phyloP scores from a whole-genome alignment of 2,329 filamentous ascomycete species.

The Calonectria henricotiae region DNA sequence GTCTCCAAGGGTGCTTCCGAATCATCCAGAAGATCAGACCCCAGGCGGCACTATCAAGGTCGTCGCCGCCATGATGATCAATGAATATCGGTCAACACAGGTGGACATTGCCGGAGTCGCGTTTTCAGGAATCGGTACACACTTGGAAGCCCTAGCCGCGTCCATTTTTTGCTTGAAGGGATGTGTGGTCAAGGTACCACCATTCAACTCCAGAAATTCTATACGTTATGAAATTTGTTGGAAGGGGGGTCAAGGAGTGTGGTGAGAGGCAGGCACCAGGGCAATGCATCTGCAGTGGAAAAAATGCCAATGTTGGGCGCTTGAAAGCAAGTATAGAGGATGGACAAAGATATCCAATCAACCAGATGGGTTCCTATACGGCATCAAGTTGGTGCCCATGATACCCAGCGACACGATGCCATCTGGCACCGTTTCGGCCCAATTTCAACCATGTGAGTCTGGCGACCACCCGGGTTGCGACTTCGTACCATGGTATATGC shows the following conservation, averaged over 20 bases:
- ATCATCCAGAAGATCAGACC: constrained; percentile 47
- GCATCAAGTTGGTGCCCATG: constrained; percentile 48
- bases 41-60: constrained; percentile 52
- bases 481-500: constrained; percentile 46
- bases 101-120: constrained; percentile 30
- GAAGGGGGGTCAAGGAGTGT: constrained; percentile 37
- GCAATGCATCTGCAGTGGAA: constrained; percentile 42
- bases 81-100: constrained; percentile 40
- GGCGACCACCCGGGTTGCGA: constrained; percentile 46
- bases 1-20: constrained; percentile 56
- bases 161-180: constrained; percentile 18
- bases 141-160: neutral
- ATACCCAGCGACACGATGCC: constrained; percentile 65
- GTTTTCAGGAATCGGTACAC: constrained; percentile 32
- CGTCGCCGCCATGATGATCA: constrained; percentile 49
- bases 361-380: constrained; percentile 42
- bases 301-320: constrained; percentile 40
- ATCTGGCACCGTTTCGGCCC: constrained; percentile 62
- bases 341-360: constrained; percentile 51
- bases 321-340: constrained; percentile 46
- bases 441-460: constrained; percentile 46
- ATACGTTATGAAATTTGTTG: constrained; percentile 39
- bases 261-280: constrained; percentile 46
- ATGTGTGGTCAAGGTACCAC: constrained; percentile 18
- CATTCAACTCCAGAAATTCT: constrained; percentile 39